Base-by-base conservation (phyloP, 2,329 filamentous ascomycete species). In the Chalaropsis thielavioides region DNA sequence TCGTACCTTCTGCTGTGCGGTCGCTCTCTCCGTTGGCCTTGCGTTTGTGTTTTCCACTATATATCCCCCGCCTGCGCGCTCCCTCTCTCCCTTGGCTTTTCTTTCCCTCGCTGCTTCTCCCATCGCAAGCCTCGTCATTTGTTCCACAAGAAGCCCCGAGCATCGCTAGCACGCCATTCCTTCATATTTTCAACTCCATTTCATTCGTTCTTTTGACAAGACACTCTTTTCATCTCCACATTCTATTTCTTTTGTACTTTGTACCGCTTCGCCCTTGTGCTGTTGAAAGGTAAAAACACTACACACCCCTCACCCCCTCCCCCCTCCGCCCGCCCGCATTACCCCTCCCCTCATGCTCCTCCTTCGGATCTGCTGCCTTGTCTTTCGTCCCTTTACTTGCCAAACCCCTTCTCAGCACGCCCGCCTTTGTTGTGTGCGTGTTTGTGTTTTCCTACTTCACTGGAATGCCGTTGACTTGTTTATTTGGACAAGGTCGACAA, bases 1-100 rank as follows among this genome's bases (percentile, higher is more conserved):
- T 7, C 44, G 60, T 46, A 61, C 22, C 2, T 24, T 56, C 65
- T 67, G 65, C 65, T 62, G 65, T 62, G 65, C 65, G 64, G 65
- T 67, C 62, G 51, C 56, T 64, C 62, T 64, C 49, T 67, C 59
- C 5, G n/a, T 51, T 49, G 27, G 19, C n/a, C 40, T n/a, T 54
- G 38, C 49, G 51, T n/a, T 63, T 27, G 11, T 46, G 40, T 11
- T 44, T 15, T 46, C 41, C 22, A 40, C 22, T 51, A 51, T 51
- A 51, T 51, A 51, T 24, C 15, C 46, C 24, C 46, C 24, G 24
- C 46, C 46, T 51, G 10, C 22, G 19, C n/a, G 46, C 46, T 51
- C n/a, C n/a, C 24, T 51, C 46, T 27, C 22, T 27, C 19, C 27
- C 46, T 51, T 49, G 17, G 38, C 24, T 59, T 19, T 63, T 43